Evolutionary conservation across 345 rosid species (phyloP).

Genomic region (Lumnitzera racemosa): DNA sequence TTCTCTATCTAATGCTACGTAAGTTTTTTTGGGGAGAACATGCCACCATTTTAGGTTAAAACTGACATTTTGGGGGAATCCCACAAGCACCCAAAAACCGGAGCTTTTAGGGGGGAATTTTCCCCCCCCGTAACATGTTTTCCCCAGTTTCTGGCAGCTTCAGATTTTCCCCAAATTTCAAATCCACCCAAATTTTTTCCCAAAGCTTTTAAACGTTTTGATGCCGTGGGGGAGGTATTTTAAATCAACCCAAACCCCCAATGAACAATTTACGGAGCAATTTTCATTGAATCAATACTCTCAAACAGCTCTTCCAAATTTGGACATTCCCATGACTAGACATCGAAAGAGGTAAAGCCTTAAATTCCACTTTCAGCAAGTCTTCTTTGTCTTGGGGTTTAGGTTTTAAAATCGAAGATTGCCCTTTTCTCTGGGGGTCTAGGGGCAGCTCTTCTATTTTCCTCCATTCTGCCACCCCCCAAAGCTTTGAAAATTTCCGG

Average conservation of each 20-base stretch:
- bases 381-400: not conserved
- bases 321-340: not conserved
- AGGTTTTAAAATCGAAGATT: not conserved
- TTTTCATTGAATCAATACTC: not conserved
- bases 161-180: no score
- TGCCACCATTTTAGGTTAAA: not conserved
- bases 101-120: not conserved
- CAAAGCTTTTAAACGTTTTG: no score
- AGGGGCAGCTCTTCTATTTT: not conserved
- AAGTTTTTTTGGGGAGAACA: not conserved
- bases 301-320: not conserved
- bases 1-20: not conserved
- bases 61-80: not conserved
- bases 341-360: not conserved
- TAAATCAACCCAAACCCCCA: no score
- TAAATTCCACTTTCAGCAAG: not conserved
- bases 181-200: no score
- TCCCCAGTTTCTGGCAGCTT: not conserved
- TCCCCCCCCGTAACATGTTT: no score
- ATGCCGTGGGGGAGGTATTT: no score
- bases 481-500: not conserved
- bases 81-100: not conserved
- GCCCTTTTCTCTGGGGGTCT: not conserved
- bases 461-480: not conserved
- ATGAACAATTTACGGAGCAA: no score